A percentile compares a stretch with the other conserved stretches of the same genome.
These are phyloP conservation scores for Talaromyces trachyspermus DNA, from an alignment of 495 filamentous ascomycete genomes.

Conservation along the genomic window DNA sequence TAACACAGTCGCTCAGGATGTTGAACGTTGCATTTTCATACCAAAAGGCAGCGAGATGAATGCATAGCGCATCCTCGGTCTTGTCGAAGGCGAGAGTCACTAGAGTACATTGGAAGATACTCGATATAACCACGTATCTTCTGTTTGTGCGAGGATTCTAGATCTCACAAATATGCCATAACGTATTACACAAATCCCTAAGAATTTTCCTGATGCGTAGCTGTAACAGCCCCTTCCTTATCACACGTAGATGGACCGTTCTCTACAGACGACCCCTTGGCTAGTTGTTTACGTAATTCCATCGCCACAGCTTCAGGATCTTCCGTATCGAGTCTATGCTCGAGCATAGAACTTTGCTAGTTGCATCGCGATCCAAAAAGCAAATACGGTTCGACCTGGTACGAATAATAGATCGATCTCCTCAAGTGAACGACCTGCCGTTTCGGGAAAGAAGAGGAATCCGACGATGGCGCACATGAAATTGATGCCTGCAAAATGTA, in stretches of 20 bases:
- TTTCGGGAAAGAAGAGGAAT: constrained; percentile 19
- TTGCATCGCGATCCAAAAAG: too few relatives aligned
- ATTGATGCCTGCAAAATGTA: constrained; percentile 21
- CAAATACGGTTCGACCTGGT: constrained; percentile 14
- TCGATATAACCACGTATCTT: constrained; percentile 31
- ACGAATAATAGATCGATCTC: constrained; percentile 24
- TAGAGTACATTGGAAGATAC: constrained; percentile 38
- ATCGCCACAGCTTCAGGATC: too few relatives aligned
- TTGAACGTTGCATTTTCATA: constrained; percentile 15
- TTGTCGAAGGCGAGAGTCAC: constrained; percentile 32
- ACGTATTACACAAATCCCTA: too few relatives aligned
- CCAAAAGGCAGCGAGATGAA: constrained; percentile 12
- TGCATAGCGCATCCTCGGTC: constrained; percentile 16
- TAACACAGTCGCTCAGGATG: constrained; percentile 31
- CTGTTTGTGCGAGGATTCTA: too few relatives aligned
- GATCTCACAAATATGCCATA: too few relatives aligned
- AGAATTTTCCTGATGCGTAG: too few relatives aligned
- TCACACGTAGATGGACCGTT: too few relatives aligned
- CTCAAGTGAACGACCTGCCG: constrained; percentile 17
- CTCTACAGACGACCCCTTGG: too few relatives aligned
- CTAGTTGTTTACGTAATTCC: too few relatives aligned
- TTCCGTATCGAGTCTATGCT: too few relatives aligned
- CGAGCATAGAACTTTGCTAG: too few relatives aligned
- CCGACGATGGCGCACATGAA: constrained; percentile 13
- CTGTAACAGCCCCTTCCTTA: too few relatives aligned